Base-by-base conservation (phyloP, 352 stramenopile species). In the Aphanomyces euteiches region DNA sequence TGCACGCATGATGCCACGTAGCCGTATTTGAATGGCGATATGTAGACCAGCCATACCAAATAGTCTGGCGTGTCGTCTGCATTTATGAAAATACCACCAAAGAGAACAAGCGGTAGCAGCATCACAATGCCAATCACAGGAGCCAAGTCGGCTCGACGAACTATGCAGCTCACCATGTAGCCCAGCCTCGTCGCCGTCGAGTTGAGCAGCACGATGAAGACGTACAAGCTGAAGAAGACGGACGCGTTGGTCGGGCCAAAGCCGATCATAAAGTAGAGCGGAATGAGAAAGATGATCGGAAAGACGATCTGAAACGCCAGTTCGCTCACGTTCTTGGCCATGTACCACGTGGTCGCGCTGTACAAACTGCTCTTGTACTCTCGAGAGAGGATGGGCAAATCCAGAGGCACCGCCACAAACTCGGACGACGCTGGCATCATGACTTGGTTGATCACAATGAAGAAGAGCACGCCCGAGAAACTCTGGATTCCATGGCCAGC, bases 301-400 rank as follows among this genome's bases (percentile, higher is more conserved):
- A 83, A 59, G 4, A 88, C 5, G 3, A 85, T 43, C 50, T 85
- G 80, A 70, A 79, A 75, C 3, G 72, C 74, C 0, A 85, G n/a
- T 59, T 87, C 80, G 39, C 77, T 85, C 36, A 82, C 6, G 56
- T 84, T 84, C 57, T 87, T 87, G 21, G 78, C 66, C 0, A 85
- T 3, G 13, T 82, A 87, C 80, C 80, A 87, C 0, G 74, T 66
- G 0, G 72, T 61, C 7, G 82, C 56, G 34, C 75, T 37, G 50
- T 84, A 86, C 3, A 83, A 50, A 5, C 73, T 72, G 1, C 60
- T 69, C 8, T 58, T 58, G 73, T 88, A 83, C 45, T 86, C 79
- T 4, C 78, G 71, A 17, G 74, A 59, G 13, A 85, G 73, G 13
- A 88, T 74, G 15, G 81, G 69, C 3, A 86, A 47, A 53, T 86